These are phyloP conservation scores for Agrocybe pediades DNA, from an alignment of 768 basidiomycete genomes.

Conservation along the genomic window DNA sequence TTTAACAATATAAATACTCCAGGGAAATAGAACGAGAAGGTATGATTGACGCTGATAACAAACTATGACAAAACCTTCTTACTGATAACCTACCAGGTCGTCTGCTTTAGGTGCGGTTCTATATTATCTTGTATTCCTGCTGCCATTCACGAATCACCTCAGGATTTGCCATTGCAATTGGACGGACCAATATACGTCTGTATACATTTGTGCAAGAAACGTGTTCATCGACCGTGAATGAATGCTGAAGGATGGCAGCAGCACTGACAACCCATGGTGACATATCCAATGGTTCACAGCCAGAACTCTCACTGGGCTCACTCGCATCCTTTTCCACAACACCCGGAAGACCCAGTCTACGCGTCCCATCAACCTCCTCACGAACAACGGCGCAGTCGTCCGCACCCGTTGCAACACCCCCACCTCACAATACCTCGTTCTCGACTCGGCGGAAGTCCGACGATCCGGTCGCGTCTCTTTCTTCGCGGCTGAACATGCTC, in stretches of 20 bases:
- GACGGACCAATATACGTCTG: too few species aligned
- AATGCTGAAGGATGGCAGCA: conserved; percentile 9
- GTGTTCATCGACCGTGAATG: background rate
- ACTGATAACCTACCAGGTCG: too few species aligned
- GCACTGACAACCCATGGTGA: conserved; percentile 12
- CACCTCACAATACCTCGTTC: conserved; percentile 37
- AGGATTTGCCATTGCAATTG: too few species aligned
- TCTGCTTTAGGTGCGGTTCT: too few species aligned
- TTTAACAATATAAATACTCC: too few species aligned
- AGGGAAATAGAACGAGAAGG: too few species aligned
- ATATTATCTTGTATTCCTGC: too few species aligned
- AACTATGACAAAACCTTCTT: too few species aligned
- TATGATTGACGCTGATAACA: too few species aligned
- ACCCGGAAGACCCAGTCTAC: conserved; percentile 40
- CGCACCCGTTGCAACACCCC: conserved; percentile 49
- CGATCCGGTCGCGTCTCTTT: conserved; percentile 37
- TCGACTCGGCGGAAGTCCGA: conserved; percentile 38
- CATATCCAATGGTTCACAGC: conserved; percentile 35
- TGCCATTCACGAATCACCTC: too few species aligned
- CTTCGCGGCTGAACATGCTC: conserved; percentile 36
- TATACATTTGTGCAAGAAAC: background rate
- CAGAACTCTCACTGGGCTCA: conserved; percentile 65
- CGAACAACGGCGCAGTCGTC: conserved; percentile 55
- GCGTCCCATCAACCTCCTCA: conserved; percentile 52
- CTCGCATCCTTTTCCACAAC: conserved; percentile 52